Conservation (phyloP, 176 grass and related monocot genomes). For the Saccharum officinarum region DNA sequence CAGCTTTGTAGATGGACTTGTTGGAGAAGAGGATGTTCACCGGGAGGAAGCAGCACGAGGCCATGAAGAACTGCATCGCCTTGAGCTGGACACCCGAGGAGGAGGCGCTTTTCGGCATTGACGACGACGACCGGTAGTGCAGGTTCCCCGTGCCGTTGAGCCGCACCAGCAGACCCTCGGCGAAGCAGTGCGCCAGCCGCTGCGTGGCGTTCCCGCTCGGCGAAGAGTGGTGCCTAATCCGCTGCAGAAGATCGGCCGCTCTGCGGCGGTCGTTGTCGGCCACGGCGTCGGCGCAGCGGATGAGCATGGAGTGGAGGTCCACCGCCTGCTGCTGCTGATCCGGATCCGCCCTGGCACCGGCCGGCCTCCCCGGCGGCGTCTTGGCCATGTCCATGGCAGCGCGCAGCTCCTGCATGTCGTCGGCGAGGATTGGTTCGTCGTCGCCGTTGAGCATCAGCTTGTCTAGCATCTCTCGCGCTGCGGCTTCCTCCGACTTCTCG, state of each 20-base stretch:
- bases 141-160: constrained; percentile 54
- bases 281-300: constrained; percentile 36
- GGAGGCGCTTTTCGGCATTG: not conserved
- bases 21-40: constrained; percentile 6
- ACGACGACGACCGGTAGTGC: constrained; percentile 2
- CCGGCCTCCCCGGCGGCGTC: too few relatives aligned
- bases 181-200: constrained; percentile 60
- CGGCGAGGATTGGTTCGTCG: not conserved
- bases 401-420: constrained; percentile 18
- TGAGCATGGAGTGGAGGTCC: constrained; percentile 3
- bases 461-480: constrained; percentile 49
- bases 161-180: constrained; percentile 50
- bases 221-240: constrained; percentile 56
- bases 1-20: constrained; percentile 4
- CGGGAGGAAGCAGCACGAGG: constrained; percentile 16
- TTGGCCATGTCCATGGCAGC: not conserved
- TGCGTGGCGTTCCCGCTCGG: constrained; percentile 45
- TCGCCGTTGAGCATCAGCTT: constrained; percentile 1
- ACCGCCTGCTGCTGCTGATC: not conserved
- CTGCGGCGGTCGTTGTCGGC: constrained; percentile 33
- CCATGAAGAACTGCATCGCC: constrained; percentile 34
- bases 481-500: constrained; percentile 25
- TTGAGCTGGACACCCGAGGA: not conserved
- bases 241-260: constrained; percentile 37
- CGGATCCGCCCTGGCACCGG: not conserved